A percentile compares a stretch with the other conserved stretches of the same genome.
Evolutionary conservation across 441 rosid genomes (phyloP).

Genomic region (Gossypium aridum): DNA sequence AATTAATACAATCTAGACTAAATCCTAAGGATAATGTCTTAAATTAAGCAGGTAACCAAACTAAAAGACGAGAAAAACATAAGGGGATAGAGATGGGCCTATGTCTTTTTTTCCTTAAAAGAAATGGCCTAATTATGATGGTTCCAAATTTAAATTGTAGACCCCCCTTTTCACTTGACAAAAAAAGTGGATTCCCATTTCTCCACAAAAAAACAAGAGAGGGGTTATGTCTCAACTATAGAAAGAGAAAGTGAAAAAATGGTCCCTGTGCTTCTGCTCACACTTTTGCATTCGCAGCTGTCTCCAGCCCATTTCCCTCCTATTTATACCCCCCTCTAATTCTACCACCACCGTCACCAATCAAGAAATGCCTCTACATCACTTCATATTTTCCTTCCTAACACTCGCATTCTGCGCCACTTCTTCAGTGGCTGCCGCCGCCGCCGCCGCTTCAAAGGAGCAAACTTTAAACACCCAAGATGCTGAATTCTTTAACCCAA

Average conservation of each 20-base stretch:
- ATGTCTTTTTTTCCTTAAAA: too few species aligned
- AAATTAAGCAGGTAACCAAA: too few species aligned
- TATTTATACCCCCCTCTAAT: conserved; percentile 21
- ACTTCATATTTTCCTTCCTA: conserved; percentile 9
- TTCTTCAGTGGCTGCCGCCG: neutral
- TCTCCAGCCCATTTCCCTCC: conserved; percentile 71
- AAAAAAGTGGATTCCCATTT: neutral
- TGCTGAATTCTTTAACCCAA: conserved; percentile 39
- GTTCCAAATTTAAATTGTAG: neutral
- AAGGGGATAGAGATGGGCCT: too few species aligned
- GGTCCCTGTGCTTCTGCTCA: conserved; percentile 32
- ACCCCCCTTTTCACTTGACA: neutral
- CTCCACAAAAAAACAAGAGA: neutral
- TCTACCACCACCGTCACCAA: neutral
- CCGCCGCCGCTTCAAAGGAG: neutral
- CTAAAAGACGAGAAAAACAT: too few species aligned
- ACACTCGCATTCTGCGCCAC: neutral
- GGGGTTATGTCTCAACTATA: neutral
- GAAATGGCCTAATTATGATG: neutral
- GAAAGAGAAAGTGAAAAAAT: conserved; percentile 12
- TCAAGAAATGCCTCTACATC: neutral
- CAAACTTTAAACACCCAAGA: conserved; percentile 36
- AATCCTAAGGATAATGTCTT: too few species aligned
- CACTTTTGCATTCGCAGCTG: conserved; percentile 50
- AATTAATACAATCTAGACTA: too few species aligned